Conservation (phyloP, 1,139 yeast species). For the Kluyveromyces marxianus region DNA sequence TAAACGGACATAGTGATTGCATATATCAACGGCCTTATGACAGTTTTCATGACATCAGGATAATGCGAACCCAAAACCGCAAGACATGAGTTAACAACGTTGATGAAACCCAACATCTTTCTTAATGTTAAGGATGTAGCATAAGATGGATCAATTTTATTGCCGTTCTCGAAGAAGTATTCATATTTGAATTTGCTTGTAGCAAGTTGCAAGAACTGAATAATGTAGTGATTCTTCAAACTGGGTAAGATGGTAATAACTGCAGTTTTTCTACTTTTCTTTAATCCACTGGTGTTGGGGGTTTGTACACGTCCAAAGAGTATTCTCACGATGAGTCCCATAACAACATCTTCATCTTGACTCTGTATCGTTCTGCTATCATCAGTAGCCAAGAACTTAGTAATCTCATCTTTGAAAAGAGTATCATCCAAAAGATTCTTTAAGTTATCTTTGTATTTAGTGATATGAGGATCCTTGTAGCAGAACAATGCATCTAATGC, state of each 20-base stretch:
- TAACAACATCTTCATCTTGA: conserved; percentile 48
- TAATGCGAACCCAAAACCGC: conserved; percentile 56
- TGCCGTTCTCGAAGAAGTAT: conserved; percentile 32
- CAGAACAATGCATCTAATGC: conserved; percentile 70
- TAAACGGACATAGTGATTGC: conserved; percentile 51
- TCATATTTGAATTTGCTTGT: conserved; percentile 44
- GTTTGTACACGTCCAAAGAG: conserved; percentile 81
- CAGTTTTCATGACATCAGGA: conserved; percentile 40
- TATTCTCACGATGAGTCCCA: conserved; percentile 72
- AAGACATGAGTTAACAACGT: conserved; percentile 57
- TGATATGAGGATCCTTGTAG: conserved; percentile 50
- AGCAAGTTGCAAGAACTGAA: conserved; percentile 56
- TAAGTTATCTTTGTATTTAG: conserved; percentile 67
- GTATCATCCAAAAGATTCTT: conserved; percentile 74
- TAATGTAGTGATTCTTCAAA: conserved; percentile 47
- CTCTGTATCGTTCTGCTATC: conserved; percentile 53
- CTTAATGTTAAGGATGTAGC: conserved; percentile 33
- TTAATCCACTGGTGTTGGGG: conserved; percentile 51
- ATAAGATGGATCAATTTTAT: conserved; percentile 21
- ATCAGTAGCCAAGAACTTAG: conserved; percentile 48
- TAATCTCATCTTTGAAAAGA: conserved; percentile 75
- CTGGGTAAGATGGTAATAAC: conserved; percentile 65
- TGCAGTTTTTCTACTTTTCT: conserved; percentile 68
- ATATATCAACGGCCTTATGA: conserved; percentile 56
- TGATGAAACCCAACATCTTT: conserved; percentile 63